phyloP scores from a whole-genome alignment of 1,284 basidiomycete genomes.

The Cutaneotrichosporon sp. region DNA sequence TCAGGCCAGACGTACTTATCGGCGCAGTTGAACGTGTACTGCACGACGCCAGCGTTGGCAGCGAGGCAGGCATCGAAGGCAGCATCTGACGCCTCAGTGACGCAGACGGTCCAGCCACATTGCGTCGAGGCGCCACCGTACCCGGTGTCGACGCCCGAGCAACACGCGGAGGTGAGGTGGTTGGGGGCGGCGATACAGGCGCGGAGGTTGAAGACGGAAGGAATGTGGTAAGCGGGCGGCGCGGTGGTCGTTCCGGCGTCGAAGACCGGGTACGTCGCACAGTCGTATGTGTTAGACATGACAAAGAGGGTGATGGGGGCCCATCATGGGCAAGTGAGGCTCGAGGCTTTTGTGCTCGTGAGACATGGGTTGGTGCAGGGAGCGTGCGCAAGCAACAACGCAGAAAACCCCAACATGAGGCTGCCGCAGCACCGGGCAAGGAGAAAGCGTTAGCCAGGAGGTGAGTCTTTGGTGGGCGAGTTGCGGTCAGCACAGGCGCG shows the following conservation, averaged over 20 bases:
- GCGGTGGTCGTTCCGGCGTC: not conserved
- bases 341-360: too few relatives aligned
- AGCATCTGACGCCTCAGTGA: not conserved
- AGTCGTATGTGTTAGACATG: not conserved
- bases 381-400: too few relatives aligned
- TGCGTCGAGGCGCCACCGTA: not conserved
- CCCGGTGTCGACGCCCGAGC: not conserved
- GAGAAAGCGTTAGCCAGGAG: too few relatives aligned
- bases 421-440: too few relatives aligned
- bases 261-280: not conserved
- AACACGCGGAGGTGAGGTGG: not conserved
- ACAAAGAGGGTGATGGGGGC: not conserved
- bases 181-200: not conserved
- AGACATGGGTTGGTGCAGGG: too few relatives aligned
- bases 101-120: not conserved
- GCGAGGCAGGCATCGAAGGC: not conserved
- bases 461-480: too few relatives aligned
- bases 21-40: not conserved
- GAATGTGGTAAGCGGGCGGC: not conserved
- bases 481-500: too few relatives aligned
- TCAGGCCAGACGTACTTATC: not conserved
- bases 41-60: not conserved
- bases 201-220: conserved; percentile 1
- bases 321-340: too few relatives aligned
- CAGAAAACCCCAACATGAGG: too few relatives aligned